A percentile compares a stretch with the other conserved stretches of the same genome.
Conservation (phyloP, 495 filamentous ascomycete species). For the Talaromyces borbonicus region DNA sequence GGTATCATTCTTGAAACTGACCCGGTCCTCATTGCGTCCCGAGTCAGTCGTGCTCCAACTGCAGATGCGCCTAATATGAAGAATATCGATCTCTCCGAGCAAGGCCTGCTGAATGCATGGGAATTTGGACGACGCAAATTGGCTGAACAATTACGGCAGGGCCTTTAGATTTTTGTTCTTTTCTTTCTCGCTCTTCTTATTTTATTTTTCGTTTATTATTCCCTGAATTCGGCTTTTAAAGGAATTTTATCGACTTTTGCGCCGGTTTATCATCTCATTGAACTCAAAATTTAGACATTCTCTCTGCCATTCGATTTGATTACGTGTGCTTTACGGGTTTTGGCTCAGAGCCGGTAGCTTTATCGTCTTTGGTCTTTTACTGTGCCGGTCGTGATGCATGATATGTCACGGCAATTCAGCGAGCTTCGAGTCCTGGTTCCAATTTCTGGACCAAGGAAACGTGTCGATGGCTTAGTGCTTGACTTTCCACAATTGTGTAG, state of each 20-base stretch:
- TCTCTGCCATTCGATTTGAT: background rate
- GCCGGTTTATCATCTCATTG: background rate
- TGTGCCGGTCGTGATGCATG: too few relatives aligned
- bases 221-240: background rate
- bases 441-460: too few relatives aligned
- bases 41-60: slow-evolving; percentile 84
- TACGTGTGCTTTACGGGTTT: background rate
- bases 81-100: slow-evolving; percentile 90
- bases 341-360: too few relatives aligned
- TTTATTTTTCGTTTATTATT: slow-evolving; percentile 1
- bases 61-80: slow-evolving; percentile 82
- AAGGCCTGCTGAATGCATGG: slow-evolving; percentile 90
- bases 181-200: slow-evolving; percentile 10
- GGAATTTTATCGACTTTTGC: background rate
- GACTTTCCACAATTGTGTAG: too few relatives aligned
- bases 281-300: background rate
- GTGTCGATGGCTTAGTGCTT: too few relatives aligned
- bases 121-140: slow-evolving; percentile 90
- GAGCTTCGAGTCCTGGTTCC: too few relatives aligned
- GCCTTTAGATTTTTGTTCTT: slow-evolving; percentile 8
- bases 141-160: slow-evolving; percentile 80
- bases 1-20: slow-evolving; percentile 96
- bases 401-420: background rate
- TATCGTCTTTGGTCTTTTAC: too few relatives aligned
- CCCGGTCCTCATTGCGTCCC: slow-evolving; percentile 78